Percentiles rank a stretch among this genome's conserved stretches.
Evolutionary conservation across 805 yeast genomes (phyloP).

Genomic region (Starmerella floricola): DNA sequence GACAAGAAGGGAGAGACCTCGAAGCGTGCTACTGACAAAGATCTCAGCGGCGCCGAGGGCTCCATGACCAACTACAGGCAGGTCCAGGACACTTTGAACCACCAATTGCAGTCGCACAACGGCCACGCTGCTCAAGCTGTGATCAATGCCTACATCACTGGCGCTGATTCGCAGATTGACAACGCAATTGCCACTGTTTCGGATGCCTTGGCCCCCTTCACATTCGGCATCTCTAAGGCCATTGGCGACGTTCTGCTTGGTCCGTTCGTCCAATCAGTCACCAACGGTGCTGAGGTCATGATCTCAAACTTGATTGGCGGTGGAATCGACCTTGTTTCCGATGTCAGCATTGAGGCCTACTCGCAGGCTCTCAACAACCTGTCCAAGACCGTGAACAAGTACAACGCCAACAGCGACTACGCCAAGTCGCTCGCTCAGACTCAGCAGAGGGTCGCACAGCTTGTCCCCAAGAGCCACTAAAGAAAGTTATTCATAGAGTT

Average conservation of each 20-base stretch:
- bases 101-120: slow-evolving; percentile 18
- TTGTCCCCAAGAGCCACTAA: slow-evolving; percentile 6
- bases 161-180: slow-evolving; percentile 29
- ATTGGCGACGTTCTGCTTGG: slow-evolving; percentile 22
- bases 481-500: neutral
- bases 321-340: slow-evolving; percentile 20
- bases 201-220: slow-evolving; percentile 11
- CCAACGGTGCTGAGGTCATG: slow-evolving; percentile 27
- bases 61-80: slow-evolving; percentile 20
- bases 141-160: slow-evolving; percentile 25
- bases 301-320: slow-evolving; percentile 23
- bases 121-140: slow-evolving; percentile 24
- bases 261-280: slow-evolving; percentile 27
- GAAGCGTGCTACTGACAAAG: slow-evolving; percentile 16
- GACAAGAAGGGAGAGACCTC: neutral
- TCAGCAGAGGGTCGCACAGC: neutral
- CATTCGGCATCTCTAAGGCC: slow-evolving; percentile 17
- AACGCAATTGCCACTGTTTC: slow-evolving; percentile 23
- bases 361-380: slow-evolving; percentile 18
- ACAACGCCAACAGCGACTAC: slow-evolving; percentile 6
- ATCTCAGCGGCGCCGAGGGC: slow-evolving; percentile 19
- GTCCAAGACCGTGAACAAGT: slow-evolving; percentile 19
- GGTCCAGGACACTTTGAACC: slow-evolving; percentile 19
- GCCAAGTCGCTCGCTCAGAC: slow-evolving; percentile 1
- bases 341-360: slow-evolving; percentile 19